These are phyloP conservation scores for Mortierella sp. DNA, from an alignment of 371 early-diverging fungal genomes.

Conservation along the genomic window DNA sequence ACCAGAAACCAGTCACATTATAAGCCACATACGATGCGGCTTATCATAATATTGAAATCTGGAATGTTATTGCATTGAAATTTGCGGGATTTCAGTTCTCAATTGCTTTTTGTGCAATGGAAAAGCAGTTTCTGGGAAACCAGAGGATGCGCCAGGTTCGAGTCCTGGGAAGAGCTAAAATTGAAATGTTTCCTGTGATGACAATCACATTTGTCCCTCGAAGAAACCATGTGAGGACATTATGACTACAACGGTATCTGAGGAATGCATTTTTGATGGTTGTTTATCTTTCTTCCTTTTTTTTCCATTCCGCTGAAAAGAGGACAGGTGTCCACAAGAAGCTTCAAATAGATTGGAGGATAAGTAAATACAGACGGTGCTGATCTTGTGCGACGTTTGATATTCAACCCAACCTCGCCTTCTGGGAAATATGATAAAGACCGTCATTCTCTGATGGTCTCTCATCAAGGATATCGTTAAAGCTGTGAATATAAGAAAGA, in stretches of 20 bases:
- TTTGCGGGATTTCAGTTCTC: not conserved
- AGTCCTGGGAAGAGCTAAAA: conserved; percentile 21
- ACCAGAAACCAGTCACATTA: too few species aligned
- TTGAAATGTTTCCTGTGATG: conserved; percentile 16
- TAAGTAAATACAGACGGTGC: too few species aligned
- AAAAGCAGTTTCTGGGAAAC: not conserved
- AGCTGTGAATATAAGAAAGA: too few species aligned
- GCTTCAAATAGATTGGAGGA: too few species aligned
- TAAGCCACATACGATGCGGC: not conserved
- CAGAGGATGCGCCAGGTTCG: conserved; percentile 18
- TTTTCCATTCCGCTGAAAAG: not conserved
- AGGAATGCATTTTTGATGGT: conserved; percentile 8
- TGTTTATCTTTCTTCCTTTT: not conserved
- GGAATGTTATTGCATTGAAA: not conserved
- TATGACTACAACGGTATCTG: conserved; percentile 33
- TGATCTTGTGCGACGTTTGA: too few species aligned
- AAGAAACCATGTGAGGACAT: conserved; percentile 36
- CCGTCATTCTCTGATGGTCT: too few species aligned
- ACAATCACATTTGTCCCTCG: conserved; percentile 25
- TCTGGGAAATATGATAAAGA: too few species aligned
- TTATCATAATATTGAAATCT: not conserved
- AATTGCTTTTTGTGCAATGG: not conserved
- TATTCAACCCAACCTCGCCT: too few species aligned
- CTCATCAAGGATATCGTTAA: too few species aligned
- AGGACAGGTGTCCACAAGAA: too few species aligned